A percentile compares a stretch with the other conserved stretches of the same genome.
Conservation (phyloP, 345 rosid species). For the Raphanus raphanistrum region DNA sequence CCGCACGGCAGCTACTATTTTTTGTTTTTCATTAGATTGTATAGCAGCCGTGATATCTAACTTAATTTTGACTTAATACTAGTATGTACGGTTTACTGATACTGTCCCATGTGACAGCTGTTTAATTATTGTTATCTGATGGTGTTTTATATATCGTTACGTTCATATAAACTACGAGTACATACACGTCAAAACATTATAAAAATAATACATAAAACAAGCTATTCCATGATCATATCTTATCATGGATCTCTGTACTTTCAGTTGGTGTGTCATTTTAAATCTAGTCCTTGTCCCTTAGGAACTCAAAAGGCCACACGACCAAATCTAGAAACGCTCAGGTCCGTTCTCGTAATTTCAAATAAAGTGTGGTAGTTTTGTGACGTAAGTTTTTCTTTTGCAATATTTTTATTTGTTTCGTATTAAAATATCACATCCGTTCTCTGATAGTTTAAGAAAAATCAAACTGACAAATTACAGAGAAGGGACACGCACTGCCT, state of each 20-base stretch:
- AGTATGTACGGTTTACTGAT: constrained; percentile 1
- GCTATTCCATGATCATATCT: neutral
- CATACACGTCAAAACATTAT: constrained; percentile 12
- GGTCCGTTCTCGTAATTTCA: constrained; percentile 22
- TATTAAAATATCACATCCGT: neutral
- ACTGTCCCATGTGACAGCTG: neutral
- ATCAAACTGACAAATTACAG: neutral
- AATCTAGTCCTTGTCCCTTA: constrained; percentile 35
- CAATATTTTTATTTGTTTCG: constrained; percentile 1
- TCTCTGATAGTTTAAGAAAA: constrained; percentile 7
- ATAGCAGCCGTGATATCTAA: constrained; percentile 31
- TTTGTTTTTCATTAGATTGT: constrained; percentile 26
- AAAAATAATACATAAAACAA: neutral
- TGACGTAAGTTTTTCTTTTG: constrained; percentile 5
- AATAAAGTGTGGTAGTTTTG: constrained; percentile 17
- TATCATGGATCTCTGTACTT: neutral
- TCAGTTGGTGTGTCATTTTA: neutral
- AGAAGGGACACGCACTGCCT: constrained; percentile 15
- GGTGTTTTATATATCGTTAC: constrained; percentile 13
- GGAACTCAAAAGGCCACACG: constrained; percentile 47
- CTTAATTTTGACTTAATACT: constrained; percentile 16
- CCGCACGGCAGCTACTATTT: constrained; percentile 50
- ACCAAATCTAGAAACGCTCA: constrained; percentile 4
- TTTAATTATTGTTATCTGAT: constrained; percentile 4
- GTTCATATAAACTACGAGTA: neutral